These are phyloP conservation scores for Fusarium praegraminearum DNA, from an alignment of 2,329 filamentous ascomycete species.

Conservation along the genomic window DNA sequence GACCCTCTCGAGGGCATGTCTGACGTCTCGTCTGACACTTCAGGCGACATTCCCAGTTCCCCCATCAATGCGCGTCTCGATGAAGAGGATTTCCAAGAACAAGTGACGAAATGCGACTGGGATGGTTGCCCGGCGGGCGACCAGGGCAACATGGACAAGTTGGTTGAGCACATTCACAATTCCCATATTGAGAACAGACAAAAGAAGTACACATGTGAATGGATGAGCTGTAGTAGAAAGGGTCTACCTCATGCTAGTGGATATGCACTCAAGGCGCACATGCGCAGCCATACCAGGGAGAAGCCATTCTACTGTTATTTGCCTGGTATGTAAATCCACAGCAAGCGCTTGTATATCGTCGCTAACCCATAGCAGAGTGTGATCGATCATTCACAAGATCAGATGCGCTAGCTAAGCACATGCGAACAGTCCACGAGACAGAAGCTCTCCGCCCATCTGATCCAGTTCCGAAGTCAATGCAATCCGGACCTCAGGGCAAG, in stretches of 20 bases:
- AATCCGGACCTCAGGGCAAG: conserved; percentile 59
- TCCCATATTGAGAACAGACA: conserved; percentile 93
- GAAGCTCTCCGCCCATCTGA: conserved; percentile 88
- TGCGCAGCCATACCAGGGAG: conserved; percentile 97
- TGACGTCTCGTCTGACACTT: conserved; percentile 90
- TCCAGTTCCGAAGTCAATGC: conserved; percentile 77
- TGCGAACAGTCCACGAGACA: conserved; percentile 98
- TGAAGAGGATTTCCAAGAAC: conserved; percentile 80
- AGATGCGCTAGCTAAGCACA: conserved; percentile 96
- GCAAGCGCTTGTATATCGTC: not conserved
- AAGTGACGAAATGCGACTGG: conserved; percentile 83
- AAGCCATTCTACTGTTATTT: conserved; percentile 98
- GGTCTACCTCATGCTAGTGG: conserved; percentile 93
- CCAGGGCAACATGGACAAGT: conserved; percentile 81
- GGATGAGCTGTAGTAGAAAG: conserved; percentile 89
- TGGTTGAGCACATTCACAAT: conserved; percentile 88
- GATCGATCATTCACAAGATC: conserved; percentile 96
- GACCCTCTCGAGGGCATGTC: conserved; percentile 69
- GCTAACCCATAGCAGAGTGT: conserved; percentile 74
- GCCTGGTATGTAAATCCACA: conserved; percentile 73
- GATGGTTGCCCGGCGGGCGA: conserved; percentile 79
- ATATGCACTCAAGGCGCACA: conserved; percentile 95
- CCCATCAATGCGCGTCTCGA: conserved; percentile 75
- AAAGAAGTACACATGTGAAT: conserved; percentile 99
- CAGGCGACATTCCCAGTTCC: conserved; percentile 83